These are phyloP conservation scores for Wickerhamiella bombiphila DNA, from an alignment of 805 yeast genomes.

Conservation along the genomic window DNA sequence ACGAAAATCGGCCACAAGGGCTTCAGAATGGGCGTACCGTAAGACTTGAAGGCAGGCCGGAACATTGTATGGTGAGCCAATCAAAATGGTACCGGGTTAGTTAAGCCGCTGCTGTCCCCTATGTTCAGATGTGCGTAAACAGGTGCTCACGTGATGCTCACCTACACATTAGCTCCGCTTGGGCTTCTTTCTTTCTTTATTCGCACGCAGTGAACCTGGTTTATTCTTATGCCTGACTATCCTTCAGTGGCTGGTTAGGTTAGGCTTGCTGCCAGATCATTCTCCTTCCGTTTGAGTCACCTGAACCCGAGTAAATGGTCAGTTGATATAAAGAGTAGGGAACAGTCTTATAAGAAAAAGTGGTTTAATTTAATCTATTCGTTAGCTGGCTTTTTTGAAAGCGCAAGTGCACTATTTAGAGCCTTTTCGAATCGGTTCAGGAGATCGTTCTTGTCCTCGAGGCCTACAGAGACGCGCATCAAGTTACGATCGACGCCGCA, in stretches of 20 bases:
- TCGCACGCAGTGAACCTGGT: too few relatives aligned
- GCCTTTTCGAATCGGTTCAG: constrained; percentile 37
- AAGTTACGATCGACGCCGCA: constrained; percentile 74
- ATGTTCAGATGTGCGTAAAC: neutral
- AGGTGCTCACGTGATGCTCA: neutral
- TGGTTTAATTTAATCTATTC: neutral
- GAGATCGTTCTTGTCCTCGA: constrained; percentile 56
- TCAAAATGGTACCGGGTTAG: constrained; percentile 2
- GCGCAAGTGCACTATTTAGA: constrained; percentile 23
- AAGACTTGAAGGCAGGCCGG: constrained; percentile 23
- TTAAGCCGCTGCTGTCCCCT: neutral
- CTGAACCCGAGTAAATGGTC: constrained; percentile 3
- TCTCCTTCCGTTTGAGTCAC: constrained; percentile 16
- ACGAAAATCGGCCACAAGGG: constrained; percentile 80
- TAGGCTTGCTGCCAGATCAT: constrained; percentile 7
- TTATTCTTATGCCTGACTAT: too few relatives aligned
- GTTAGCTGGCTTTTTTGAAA: neutral
- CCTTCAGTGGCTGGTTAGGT: too few relatives aligned
- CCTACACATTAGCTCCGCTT: neutral
- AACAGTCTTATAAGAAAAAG: neutral
- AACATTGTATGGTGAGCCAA: constrained; percentile 14
- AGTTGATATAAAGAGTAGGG: constrained; percentile 1
- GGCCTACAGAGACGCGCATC: constrained; percentile 71
- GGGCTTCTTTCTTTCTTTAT: constrained; percentile 3
- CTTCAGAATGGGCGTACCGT: constrained; percentile 43